phyloP scores from a whole-genome alignment of 257 asterid genomes.

The Solanum chaucha region DNA sequence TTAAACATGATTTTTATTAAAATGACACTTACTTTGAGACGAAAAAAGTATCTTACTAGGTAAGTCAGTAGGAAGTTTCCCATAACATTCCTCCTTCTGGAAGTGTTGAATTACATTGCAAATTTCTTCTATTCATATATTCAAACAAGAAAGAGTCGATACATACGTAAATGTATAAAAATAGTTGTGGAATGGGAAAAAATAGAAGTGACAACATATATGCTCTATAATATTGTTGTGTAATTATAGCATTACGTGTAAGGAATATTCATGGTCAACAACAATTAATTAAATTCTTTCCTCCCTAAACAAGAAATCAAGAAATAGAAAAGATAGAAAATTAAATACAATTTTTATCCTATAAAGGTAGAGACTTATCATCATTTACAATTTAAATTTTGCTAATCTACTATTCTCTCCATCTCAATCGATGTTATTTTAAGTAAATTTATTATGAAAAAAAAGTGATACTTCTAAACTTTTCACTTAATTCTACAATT shows the following conservation, averaged over 20 bases:
- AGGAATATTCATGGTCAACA: neutral
- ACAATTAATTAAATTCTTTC: neutral
- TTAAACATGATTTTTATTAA: neutral
- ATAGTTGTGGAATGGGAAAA: neutral
- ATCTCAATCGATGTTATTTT: neutral
- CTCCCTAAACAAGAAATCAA: neutral
- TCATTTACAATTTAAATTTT: neutral
- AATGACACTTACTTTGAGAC: neutral
- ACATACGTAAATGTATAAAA: neutral
- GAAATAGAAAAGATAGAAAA: neutral
- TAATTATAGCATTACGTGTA: neutral
- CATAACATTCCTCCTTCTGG: neutral
- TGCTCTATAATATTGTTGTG: neutral
- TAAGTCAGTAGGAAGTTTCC: neutral
- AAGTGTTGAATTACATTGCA: neutral
- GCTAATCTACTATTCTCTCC: neutral
- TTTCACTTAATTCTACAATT: neutral
- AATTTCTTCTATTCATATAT: neutral
- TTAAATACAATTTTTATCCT: neutral
- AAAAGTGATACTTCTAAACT: too few species aligned
- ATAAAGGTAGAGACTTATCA: neutral
- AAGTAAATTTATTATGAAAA: too few species aligned
- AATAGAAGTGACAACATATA: neutral
- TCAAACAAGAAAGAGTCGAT: too few species aligned
- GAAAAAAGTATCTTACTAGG: neutral